Percentiles rank a stretch among this genome's conserved stretches.
phyloP scores from a whole-genome alignment of 495 filamentous ascomycete species.

The Astrothelium subdiscretum region DNA sequence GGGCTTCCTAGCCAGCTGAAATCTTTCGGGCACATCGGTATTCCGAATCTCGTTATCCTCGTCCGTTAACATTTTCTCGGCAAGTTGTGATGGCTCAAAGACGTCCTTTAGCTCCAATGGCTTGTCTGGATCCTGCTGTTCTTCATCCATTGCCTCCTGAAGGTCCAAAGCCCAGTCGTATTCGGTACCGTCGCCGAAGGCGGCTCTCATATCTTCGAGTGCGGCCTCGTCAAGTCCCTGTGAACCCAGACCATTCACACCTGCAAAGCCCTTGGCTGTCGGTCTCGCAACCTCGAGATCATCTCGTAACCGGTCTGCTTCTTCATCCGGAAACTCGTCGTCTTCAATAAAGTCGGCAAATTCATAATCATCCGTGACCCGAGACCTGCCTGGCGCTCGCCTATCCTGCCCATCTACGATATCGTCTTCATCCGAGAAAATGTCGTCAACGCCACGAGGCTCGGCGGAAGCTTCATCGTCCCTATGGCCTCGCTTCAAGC shows the following conservation, averaged over 20 bases:
- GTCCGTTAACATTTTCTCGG: conserved; percentile 87
- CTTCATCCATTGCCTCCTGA: conserved; percentile 64
- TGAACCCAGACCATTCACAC: conserved; percentile 49
- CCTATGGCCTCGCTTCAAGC: conserved; percentile 83
- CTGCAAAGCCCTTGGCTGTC: conserved; percentile 48
- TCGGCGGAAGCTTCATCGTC: conserved; percentile 50
- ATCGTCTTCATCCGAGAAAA: conserved; percentile 85
- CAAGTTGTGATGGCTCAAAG: conserved; percentile 89
- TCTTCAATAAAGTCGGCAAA: conserved; percentile 80
- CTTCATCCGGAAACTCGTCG: conserved; percentile 83
- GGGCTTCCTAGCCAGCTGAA: conserved; percentile 80
- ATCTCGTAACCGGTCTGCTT: conserved; percentile 63
- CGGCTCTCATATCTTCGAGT: conserved; percentile 85
- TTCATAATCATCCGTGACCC: conserved; percentile 74
- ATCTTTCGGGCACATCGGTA: conserved; percentile 82
- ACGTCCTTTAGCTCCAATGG: conserved; percentile 89
- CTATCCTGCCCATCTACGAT: conserved; percentile 25
- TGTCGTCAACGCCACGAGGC: conserved; percentile 66
- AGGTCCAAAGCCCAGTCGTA: conserved; percentile 86
- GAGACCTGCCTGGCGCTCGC: conserved; percentile 36
- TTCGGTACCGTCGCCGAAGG: conserved; percentile 89
- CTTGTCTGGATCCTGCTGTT: conserved; percentile 54
- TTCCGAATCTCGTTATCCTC: conserved; percentile 83
- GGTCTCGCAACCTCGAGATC: conserved; percentile 78
- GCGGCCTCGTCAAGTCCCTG: conserved; percentile 81